Percentiles rank a stretch among this genome's conserved stretches.
Evolutionary conservation across 140 eudicot species (phyloP).

Genomic region (Anethum foeniculum): DNA sequence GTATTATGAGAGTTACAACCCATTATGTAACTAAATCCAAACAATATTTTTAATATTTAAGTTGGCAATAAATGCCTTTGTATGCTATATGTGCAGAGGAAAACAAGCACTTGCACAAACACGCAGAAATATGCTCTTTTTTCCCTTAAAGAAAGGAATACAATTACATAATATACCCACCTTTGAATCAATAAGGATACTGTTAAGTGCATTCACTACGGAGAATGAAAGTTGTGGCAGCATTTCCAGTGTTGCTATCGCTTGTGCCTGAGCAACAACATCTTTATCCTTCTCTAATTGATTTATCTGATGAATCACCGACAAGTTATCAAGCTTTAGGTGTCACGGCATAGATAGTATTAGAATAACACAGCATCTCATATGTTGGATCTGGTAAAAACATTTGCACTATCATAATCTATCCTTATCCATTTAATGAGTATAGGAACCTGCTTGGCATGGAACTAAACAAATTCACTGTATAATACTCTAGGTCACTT

Average conservation of each 20-base stretch:
- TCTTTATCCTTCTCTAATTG: conserved; percentile 96
- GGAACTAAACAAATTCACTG: background rate
- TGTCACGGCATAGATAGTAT: background rate
- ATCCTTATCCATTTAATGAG: background rate
- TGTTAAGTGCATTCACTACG: conserved; percentile 62
- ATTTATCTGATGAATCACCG: conserved; percentile 47
- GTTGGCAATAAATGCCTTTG: background rate
- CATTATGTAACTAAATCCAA: background rate
- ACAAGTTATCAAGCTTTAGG: conserved; percentile 6
- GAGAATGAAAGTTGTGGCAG: conserved; percentile 70
- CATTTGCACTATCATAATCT: background rate
- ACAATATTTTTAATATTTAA: background rate
- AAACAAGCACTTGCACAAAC: too few relatives aligned
- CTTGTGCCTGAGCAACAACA: conserved; percentile 95
- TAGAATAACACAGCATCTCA: background rate
- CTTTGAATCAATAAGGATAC: conserved; percentile 67
- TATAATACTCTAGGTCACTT: background rate
- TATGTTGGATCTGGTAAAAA: background rate
- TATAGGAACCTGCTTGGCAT: background rate
- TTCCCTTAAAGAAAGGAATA: background rate
- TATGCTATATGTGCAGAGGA: background rate
- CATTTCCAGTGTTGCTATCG: conserved; percentile 61
- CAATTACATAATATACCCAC: conserved; percentile 26
- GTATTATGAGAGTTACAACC: conserved; percentile 10
- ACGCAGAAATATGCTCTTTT: background rate